Evolutionary conservation across 2,329 filamentous ascomycete genomes (phyloP), one percentile per base, ranked within the genome.

Genomic region (Alternaria arborescens): DNA sequence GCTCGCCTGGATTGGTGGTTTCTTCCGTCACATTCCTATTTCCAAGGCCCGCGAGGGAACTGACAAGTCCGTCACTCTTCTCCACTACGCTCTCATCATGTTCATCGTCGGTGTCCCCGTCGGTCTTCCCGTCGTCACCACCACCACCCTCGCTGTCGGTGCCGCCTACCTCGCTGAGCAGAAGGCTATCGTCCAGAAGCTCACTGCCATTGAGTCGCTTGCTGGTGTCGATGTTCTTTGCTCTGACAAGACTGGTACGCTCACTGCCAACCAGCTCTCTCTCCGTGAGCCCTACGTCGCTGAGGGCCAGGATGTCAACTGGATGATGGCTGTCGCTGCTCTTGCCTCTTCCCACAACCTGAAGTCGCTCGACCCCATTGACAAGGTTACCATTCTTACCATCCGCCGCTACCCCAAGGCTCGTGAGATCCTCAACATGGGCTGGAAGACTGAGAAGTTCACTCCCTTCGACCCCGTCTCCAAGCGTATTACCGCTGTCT

Each of bases 251-350:
- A 92, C 90, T 46, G 90, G 90, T 83, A 93, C 90, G 34, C 84
- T 92, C 70, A 91, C 89, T 60, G 88, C 88, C 70, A 91, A 91
- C 79, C 89, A 92, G 83, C 85, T 92, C 54, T 89, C 87, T 73
- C 90, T 92, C 74, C 89, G 90, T 77, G 90, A 92, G 76, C 90
- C 90, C 20, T 92, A 89, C 80, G 89, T 92, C 60, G 87, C 89
- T 62, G 90, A 92, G 79, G 90, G 90, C 71, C 87, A 91, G 75
- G 89, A 92, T 79, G 87, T 92, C 78, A 90, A 92, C 83, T 92
- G 89, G 89, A 92, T 92, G 89, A 92, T 92, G 90, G 89, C 90
- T 66, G 90, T 91, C 62, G 90, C 90, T 61, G 90, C 90, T 62
- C 86, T 92, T 57, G 90, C 90, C 59, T 92, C 89, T 53, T 92